phyloP scores from a whole-genome alignment of 441 rosid species.

The Eutrema salsugineum region DNA sequence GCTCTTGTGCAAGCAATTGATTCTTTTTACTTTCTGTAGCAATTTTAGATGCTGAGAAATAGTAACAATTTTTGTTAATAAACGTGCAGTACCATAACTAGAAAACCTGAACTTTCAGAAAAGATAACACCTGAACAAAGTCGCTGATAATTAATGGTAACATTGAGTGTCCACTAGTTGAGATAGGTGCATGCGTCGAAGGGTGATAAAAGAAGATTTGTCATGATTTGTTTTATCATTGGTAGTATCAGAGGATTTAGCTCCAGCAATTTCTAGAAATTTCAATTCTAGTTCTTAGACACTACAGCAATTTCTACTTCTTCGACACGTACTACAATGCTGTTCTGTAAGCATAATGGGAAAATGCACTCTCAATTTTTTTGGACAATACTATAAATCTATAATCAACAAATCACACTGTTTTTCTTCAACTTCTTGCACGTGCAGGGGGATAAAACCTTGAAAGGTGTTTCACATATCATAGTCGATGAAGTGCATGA shows the following conservation, averaged over 20 bases:
- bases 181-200: not conserved
- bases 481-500: constrained; percentile 98
- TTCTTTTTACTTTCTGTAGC: not conserved
- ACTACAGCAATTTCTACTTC: no score
- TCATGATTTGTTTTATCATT: not conserved
- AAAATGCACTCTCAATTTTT: no score
- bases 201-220: no score
- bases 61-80: not conserved
- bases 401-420: not conserved
- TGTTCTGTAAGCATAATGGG: no score
- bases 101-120: constrained; percentile 2
- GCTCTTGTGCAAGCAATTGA: not conserved
- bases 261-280: no score
- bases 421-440: not conserved
- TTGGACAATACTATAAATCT: not conserved
- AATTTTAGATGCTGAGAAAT: constrained; percentile 13
- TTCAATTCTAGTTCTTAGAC: no score
- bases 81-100: not conserved
- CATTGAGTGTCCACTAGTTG: not conserved
- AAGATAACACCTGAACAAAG: not conserved
- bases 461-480: constrained; percentile 74
- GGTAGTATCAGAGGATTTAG: not conserved
- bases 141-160: not conserved
- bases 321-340: no score
- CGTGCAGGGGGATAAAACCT: constrained; percentile 66